Percentiles rank a stretch among this genome's conserved stretches.
These are phyloP conservation scores for Teunomyces stri DNA, from an alignment of 805 yeast species.

Conservation along the genomic window DNA sequence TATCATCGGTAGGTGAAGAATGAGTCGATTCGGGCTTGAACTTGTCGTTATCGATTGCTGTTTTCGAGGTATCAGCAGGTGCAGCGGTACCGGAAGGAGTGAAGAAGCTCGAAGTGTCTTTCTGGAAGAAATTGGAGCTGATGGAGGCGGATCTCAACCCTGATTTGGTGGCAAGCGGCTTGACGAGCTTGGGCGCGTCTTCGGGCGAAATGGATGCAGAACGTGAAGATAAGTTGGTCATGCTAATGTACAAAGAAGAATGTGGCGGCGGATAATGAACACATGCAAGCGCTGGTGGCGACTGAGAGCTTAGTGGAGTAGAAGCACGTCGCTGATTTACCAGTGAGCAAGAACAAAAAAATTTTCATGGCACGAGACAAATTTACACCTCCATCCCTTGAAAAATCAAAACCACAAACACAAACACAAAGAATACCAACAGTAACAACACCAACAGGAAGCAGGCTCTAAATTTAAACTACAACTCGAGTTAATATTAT, in stretches of 20 bases:
- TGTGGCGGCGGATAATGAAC: not conserved
- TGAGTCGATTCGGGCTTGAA: not conserved
- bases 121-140: conserved; percentile 26
- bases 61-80: conserved; percentile 5
- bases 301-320: not conserved
- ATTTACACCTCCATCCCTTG: not conserved
- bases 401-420: not conserved
- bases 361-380: conserved; percentile 3
- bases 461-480: not conserved
- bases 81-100: conserved; percentile 10
- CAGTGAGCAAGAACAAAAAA: conserved; percentile 1
- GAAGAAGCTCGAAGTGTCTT: conserved; percentile 24
- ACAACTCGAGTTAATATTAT: not conserved
- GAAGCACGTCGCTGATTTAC: not conserved
- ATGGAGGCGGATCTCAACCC: conserved; percentile 19
- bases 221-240: conserved; percentile 19
- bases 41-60: conserved; percentile 10
- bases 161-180: conserved; percentile 5
- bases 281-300: conserved; percentile 3
- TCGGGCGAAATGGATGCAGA: conserved; percentile 19
- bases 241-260: conserved; percentile 5
- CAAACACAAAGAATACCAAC: not conserved
- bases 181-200: conserved; percentile 5
- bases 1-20: not conserved
- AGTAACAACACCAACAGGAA: not conserved